Evolutionary conservation across 2,329 filamentous ascomycete genomes (phyloP), one percentile per base, ranked within the genome.

Genomic region (Elsinoe fawcettii): DNA sequence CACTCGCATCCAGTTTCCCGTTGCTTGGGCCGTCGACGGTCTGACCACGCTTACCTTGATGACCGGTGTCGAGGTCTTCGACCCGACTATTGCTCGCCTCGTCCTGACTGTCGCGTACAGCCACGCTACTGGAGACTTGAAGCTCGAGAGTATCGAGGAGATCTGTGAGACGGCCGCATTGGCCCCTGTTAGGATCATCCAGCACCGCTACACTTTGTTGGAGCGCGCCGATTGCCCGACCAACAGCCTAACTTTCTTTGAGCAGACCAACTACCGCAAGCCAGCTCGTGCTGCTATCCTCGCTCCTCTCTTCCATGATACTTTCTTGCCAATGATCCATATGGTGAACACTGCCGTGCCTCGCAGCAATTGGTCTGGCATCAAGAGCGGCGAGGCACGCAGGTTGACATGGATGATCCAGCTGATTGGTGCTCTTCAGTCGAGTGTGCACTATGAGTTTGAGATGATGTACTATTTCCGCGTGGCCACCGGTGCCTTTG

Each of bases 61-160:
- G 8, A 22, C 25, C 14, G 46, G 46, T 34, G 46, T 51, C 9
- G 46, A 32, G 12, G 16, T 12, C 12, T 51, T 18, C 16, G 46
- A 51, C 25, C 25, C 46, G 2, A 18, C 9, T 14, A 16, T 27
- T 25, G 25, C 46, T 34, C 46, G 46, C 11, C 46, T 51, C 14
- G 46, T 51, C 46, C 27, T 51, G 25, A 51, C 46, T 18, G 46
- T 51, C 46, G 30, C 27, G 3, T 51, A 51, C 46, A 51, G 34
- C 16, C 46, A 51, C 14, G 46, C 46, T 25, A 51, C 25, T 9
- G 46, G 46, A 11, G 30, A 22, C 9, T 22, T 51, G 3, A 18
- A 34, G 25, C 46, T 51, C 12, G 46, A 51, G 27, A 14, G 46
- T 14, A 32, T 51, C 25, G 46, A 51, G 30, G 46, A 51, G 46